Conservation (phyloP, 2,329 filamentous ascomycete genomes). For the Fusarium agapanthi region DNA sequence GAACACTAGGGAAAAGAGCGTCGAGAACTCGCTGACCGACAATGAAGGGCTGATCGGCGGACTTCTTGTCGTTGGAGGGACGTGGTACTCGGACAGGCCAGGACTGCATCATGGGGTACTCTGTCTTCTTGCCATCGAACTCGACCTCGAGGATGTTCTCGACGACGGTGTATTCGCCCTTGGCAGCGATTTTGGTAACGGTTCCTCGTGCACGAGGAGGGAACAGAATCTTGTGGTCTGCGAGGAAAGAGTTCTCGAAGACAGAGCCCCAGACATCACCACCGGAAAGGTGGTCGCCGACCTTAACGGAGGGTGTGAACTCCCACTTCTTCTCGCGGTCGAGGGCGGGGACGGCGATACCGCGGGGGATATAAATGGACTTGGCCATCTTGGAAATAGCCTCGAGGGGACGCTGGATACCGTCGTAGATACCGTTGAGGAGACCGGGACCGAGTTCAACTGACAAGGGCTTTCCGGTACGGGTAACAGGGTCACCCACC, state of each 20-base stretch:
- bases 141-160: conserved; percentile 96
- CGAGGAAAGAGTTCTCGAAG: conserved; percentile 94
- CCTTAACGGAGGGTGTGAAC: conserved; percentile 89
- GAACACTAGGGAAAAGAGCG: conserved; percentile 93
- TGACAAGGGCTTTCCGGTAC: conserved; percentile 94
- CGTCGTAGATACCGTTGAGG: conserved; percentile 99
- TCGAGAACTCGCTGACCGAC: conserved; percentile 97
- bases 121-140: conserved; percentile 94
- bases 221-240: conserved; percentile 91
- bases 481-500: conserved; percentile 89
- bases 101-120: conserved; percentile 97
- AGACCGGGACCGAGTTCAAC: conserved; percentile 97
- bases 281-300: conserved; percentile 95
- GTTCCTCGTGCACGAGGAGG: conserved; percentile 90
- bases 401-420: conserved; percentile 94
- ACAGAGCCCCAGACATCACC: conserved; percentile 96
- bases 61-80: conserved; percentile 89
- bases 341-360: conserved; percentile 86
- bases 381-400: conserved; percentile 79
- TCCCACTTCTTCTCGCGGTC: conserved; percentile 96
- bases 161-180: conserved; percentile 92
- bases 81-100: conserved; percentile 98
- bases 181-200: conserved; percentile 88
- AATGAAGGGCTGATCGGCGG: conserved; percentile 89
- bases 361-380: conserved; percentile 97